phyloP scores from a whole-genome alignment of 2,329 filamentous ascomycete species.

The Aspergillus unguis region DNA sequence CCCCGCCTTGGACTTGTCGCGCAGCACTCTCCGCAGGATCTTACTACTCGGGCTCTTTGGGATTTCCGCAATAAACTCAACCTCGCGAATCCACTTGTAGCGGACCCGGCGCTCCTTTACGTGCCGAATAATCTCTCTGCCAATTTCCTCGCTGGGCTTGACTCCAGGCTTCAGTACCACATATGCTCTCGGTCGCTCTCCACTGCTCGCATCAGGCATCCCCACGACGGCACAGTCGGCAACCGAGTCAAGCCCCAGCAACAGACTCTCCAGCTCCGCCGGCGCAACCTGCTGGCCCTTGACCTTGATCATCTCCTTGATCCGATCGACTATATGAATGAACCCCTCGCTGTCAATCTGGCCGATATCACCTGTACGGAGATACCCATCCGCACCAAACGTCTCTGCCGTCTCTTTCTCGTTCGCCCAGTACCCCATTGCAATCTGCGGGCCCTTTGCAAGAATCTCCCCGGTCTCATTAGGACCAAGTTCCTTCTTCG shows the following conservation, averaged over 20 bases:
- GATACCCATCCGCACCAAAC: slow-evolving; percentile 58
- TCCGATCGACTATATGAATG: slow-evolving; percentile 54
- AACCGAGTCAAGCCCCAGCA: slow-evolving; percentile 57
- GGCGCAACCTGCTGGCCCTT: slow-evolving; percentile 57
- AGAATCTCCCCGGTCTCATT: slow-evolving; percentile 60
- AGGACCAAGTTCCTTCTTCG: slow-evolving; percentile 51
- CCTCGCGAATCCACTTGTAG: slow-evolving; percentile 38
- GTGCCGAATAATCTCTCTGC: slow-evolving; percentile 54
- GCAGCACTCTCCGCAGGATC: slow-evolving; percentile 63
- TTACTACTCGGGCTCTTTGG: slow-evolving; percentile 74
- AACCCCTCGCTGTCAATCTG: slow-evolving; percentile 34
- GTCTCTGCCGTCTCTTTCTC: slow-evolving; percentile 67
- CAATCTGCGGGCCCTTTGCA: slow-evolving; percentile 68
- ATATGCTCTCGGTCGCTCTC: slow-evolving; percentile 58
- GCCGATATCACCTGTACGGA: slow-evolving; percentile 67
- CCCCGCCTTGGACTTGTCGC: slow-evolving; percentile 29
- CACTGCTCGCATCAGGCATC: slow-evolving; percentile 38
- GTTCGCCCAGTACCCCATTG: slow-evolving; percentile 70
- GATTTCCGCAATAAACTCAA: slow-evolving; percentile 48
- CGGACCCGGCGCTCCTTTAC: slow-evolving; percentile 65
- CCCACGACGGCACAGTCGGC: slow-evolving; percentile 55
- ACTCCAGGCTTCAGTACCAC: slow-evolving; percentile 45
- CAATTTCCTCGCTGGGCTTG: slow-evolving; percentile 15
- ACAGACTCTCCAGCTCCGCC: slow-evolving; percentile 60
- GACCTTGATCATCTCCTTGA: slow-evolving; percentile 68